Evolutionary conservation across 2,329 filamentous ascomycete species (phyloP), one percentile per base, ranked within the genome.

Genomic region (Chaetomiaceae sp.): DNA sequence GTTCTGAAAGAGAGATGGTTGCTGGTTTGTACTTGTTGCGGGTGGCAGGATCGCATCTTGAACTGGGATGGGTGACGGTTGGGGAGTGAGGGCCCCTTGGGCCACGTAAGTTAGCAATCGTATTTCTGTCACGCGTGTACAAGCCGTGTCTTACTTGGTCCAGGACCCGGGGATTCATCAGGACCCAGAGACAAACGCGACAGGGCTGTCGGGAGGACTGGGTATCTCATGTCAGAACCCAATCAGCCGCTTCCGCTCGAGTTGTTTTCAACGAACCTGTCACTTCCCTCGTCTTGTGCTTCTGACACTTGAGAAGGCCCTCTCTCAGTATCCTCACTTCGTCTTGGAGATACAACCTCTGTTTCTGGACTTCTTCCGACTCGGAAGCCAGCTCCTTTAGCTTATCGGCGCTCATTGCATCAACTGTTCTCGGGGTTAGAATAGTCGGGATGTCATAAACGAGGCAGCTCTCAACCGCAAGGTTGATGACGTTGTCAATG

Each of bases 381-480:
- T 72, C 70, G 1, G 65, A 61, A 0, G 65, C 68, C 1, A 72
- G 53, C 38, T 64, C 57, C 4, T 38, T 18, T 6, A 72, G 40
- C 8, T 56, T 55, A 0, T 64, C 60, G 2, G 72, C 64, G 2
- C 60, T 55, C 67, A 76, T 69, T 1, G 44, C 50, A 33, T 65
- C 61, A 1, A 78, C 67, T 0, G 59, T 61, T 1, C 62, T 64
- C 1, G 71, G 65, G 0, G 69, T 74, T 29, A 79, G 64, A 2
- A 79, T 73, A 0, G 55, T 48, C 1, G 70, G 67, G 0, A 79
- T 53, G 1, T 72, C 67, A 0, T 52, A 61, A 0, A 80, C 61
- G 1, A 80, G 69, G 40, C 74, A 77, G 29, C 73, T 73, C 57
- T 80, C 77, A 0, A 77, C 66, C 0, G 70, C 76, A 0, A 78